Percentiles rank a stretch among this genome's conserved stretches.
phyloP scores from a whole-genome alignment of 2,329 filamentous ascomycete genomes.

The Penicillium digitatum region DNA sequence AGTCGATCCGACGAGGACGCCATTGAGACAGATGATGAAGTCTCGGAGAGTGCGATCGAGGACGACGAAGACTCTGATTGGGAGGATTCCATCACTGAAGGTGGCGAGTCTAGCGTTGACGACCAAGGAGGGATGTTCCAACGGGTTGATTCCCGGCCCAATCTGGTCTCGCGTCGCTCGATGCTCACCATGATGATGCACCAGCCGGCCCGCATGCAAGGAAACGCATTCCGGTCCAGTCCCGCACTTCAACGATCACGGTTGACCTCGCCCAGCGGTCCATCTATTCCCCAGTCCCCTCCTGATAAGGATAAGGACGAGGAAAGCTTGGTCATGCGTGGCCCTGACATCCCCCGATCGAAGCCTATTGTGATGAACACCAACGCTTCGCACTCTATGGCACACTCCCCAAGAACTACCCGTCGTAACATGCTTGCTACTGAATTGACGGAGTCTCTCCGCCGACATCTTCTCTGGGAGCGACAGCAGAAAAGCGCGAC shows the following conservation, averaged over 20 bases:
- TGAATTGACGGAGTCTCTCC: conserved; percentile 87
- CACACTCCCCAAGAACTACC: conserved; percentile 85
- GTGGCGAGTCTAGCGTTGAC: conserved; percentile 75
- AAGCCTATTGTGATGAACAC: conserved; percentile 77
- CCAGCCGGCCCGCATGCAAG: conserved; percentile 70
- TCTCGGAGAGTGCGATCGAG: conserved; percentile 79
- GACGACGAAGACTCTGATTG: conserved; percentile 62
- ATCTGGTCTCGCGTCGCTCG: conserved; percentile 79
- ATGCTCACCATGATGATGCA: conserved; percentile 86
- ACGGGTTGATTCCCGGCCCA: conserved; percentile 81
- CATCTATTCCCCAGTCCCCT: conserved; percentile 58
- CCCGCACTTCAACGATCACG: conserved; percentile 49
- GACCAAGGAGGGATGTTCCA: conserved; percentile 73
- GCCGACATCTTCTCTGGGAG: conserved; percentile 90
- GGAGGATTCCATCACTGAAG: conserved; percentile 71
- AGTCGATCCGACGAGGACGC: conserved; percentile 53
- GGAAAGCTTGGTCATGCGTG: conserved; percentile 60
- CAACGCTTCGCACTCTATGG: conserved; percentile 65
- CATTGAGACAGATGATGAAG: conserved; percentile 60
- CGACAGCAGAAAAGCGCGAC: conserved; percentile 90
- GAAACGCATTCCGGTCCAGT: conserved; percentile 51
- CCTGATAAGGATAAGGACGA: conserved; percentile 57
- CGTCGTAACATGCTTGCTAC: conserved; percentile 93
- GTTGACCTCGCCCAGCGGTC: conserved; percentile 66
- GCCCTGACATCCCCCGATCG: conserved; percentile 62